Conservation (phyloP, 352 stramenopile species). For the Phytophthora macrochlamydospora region DNA sequence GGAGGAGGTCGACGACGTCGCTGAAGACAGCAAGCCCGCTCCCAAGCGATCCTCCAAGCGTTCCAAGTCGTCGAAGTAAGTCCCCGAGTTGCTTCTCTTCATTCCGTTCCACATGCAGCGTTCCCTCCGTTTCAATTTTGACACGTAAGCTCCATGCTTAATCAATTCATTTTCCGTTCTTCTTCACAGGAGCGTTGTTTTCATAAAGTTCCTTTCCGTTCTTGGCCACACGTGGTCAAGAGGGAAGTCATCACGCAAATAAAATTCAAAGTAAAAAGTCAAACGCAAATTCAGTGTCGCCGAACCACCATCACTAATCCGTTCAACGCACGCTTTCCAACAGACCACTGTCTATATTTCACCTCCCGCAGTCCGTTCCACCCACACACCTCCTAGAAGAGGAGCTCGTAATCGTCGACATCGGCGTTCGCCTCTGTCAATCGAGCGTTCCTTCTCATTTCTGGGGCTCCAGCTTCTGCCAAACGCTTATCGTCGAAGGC, state of each 20-base stretch:
- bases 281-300: background rate
- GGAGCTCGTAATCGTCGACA: background rate
- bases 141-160: background rate
- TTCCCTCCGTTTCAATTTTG: background rate
- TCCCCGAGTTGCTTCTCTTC: too few species aligned
- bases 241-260: background rate
- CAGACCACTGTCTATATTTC: background rate
- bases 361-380: background rate
- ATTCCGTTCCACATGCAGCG: background rate
- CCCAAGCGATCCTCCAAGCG: background rate
- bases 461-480: background rate
- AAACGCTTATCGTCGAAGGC: background rate
- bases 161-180: background rate
- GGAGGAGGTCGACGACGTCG: background rate
- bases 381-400: background rate
- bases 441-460: background rate
- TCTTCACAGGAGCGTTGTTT: background rate
- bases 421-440: background rate
- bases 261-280: background rate
- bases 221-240: background rate
- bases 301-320: background rate
- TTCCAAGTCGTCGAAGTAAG: too few species aligned
- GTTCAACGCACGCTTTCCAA: background rate
- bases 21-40: background rate
- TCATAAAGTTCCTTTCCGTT: background rate